These are phyloP conservation scores for Candida maesae DNA, from an alignment of 805 yeast species.

Conservation along the genomic window DNA sequence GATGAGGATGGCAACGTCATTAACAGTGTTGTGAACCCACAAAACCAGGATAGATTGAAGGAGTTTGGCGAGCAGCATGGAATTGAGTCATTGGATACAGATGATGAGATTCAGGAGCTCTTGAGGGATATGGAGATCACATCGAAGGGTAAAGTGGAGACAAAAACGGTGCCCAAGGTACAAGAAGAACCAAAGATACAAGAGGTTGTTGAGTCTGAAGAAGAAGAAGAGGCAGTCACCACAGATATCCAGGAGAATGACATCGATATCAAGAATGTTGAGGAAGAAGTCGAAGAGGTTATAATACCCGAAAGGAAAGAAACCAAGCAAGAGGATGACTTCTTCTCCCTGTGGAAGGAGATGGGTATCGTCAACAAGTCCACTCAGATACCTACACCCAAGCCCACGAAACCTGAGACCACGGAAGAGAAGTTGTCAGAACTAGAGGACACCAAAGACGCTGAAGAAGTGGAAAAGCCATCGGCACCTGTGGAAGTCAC, in stretches of 20 bases:
- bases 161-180: too few relatives aligned
- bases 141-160: too few relatives aligned
- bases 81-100: slow-evolving; percentile 7
- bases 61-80: slow-evolving; percentile 22
- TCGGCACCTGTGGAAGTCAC: too few relatives aligned
- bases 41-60: slow-evolving; percentile 25
- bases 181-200: slow-evolving; percentile 11
- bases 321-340: slow-evolving; percentile 7
- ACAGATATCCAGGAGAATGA: too few relatives aligned
- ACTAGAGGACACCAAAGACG: too few relatives aligned
- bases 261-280: too few relatives aligned
- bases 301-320: slow-evolving; percentile 2
- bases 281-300: slow-evolving; percentile 1
- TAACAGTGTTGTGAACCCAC: slow-evolving; percentile 39
- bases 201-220: slow-evolving; percentile 8
- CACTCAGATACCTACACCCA: not conserved
- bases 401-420: too few relatives aligned
- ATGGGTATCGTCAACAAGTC: slow-evolving; percentile 18
- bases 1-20: slow-evolving; percentile 81
- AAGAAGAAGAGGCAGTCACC: too few relatives aligned
- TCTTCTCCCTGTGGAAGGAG: slow-evolving; percentile 11
- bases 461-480: too few relatives aligned
- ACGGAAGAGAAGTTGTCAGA: too few relatives aligned
- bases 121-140: slow-evolving; percentile 25
- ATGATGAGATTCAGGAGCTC: slow-evolving; percentile 30